Evolutionary conservation across 805 yeast genomes (phyloP).

Genomic region (Peterozyma toletana): DNA sequence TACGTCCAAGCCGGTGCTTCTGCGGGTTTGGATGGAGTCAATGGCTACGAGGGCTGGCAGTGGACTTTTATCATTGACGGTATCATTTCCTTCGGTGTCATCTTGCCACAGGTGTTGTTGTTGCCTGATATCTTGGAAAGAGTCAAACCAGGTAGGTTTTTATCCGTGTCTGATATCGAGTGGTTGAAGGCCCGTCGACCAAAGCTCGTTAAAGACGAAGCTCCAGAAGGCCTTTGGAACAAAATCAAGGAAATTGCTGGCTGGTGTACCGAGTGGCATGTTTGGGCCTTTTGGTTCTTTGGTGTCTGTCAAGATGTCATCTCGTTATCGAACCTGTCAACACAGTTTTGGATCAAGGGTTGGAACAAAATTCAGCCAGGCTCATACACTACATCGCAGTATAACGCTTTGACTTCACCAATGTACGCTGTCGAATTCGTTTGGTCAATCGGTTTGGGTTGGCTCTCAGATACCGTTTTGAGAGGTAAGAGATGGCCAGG

Average conservation of each 20-base stretch:
- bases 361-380: constrained; percentile 13
- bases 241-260: constrained; percentile 5
- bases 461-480: constrained; percentile 14
- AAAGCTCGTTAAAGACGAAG: constrained; percentile 3
- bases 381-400: constrained; percentile 12
- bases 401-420: constrained; percentile 12
- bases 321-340: constrained; percentile 12
- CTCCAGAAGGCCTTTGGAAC: constrained; percentile 7
- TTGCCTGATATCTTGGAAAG: constrained; percentile 20
- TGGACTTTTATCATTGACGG: constrained; percentile 58
- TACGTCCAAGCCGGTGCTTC: constrained; percentile 46
- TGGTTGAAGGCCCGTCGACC: constrained; percentile 11
- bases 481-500: constrained; percentile 15
- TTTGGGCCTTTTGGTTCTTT: constrained; percentile 14
- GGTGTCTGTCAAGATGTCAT: constrained; percentile 12
- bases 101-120: constrained; percentile 14
- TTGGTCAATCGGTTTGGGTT: constrained; percentile 10
- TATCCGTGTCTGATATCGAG: constrained; percentile 8
- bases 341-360: constrained; percentile 15
- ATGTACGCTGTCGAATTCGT: constrained; percentile 13
- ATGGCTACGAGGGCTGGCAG: constrained; percentile 52
- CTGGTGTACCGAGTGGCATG: constrained; percentile 11
- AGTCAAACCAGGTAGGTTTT: constrained; percentile 21
- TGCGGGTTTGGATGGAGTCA: constrained; percentile 31
- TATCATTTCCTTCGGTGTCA: constrained; percentile 10